These are phyloP conservation scores for Mycena rebaudengoi DNA, from an alignment of 768 basidiomycete species.

Conservation along the genomic window DNA sequence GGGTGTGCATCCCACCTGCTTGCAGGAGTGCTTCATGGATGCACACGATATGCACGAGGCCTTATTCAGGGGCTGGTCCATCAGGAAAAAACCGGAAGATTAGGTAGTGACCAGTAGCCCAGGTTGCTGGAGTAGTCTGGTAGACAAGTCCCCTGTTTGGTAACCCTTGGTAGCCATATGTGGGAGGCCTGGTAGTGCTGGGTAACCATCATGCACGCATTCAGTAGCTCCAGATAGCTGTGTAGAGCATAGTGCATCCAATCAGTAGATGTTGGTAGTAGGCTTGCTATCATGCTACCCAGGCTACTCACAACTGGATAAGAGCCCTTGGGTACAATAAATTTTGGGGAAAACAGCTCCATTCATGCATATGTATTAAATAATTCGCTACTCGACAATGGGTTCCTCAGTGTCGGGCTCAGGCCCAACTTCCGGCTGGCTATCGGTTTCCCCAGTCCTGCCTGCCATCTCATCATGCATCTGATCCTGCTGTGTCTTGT, in stretches of 20 bases:
- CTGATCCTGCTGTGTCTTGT: background rate
- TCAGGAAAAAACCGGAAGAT: too few species aligned
- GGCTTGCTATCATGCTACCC: background rate
- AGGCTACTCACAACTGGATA: background rate
- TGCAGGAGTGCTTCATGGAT: too few species aligned
- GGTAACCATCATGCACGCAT: background rate
- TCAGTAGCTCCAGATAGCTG: background rate
- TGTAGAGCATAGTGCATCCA: too few species aligned
- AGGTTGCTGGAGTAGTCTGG: too few species aligned
- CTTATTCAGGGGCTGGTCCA: too few species aligned
- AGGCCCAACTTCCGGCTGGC: background rate
- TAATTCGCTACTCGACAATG: background rate
- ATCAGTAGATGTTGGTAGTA: too few species aligned
- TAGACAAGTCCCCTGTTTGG: too few species aligned
- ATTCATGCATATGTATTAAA: background rate
- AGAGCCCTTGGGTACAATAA: background rate
- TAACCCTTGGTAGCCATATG: too few species aligned
- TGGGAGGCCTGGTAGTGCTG: constrained; percentile 1
- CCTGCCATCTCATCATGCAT: background rate
- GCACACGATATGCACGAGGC: too few species aligned
- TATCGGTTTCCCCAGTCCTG: constrained; percentile 4
- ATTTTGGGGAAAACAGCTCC: background rate
- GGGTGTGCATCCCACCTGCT: too few species aligned
- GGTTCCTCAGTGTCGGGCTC: background rate
- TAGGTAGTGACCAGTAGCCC: too few species aligned